Evolutionary conservation across 176 grass and related monocot species (phyloP).

Genomic region (Rhynchospora tenuis): DNA sequence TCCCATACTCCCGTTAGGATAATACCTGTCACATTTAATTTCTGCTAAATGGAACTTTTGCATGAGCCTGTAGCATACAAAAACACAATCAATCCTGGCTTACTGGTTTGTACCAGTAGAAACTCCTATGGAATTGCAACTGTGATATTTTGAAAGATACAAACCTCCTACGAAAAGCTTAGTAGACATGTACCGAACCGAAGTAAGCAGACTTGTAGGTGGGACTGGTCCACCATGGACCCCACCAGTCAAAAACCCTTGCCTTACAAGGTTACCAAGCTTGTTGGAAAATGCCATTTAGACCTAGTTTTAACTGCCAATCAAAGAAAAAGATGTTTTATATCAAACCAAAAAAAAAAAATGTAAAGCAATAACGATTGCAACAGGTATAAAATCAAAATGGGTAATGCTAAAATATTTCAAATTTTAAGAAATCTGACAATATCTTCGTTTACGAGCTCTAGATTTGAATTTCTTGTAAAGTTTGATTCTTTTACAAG

Average conservation of each 20-base stretch:
- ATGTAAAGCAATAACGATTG: background rate
- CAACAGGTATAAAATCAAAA: background rate
- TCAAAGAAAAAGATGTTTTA: background rate
- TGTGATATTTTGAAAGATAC: background rate
- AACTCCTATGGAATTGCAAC: too few species aligned
- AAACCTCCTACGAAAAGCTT: conserved; percentile 85
- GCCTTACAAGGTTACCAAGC: conserved; percentile 56
- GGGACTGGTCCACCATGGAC: conserved; percentile 10
- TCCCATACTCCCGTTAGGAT: background rate
- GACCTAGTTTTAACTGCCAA: conserved; percentile 13
- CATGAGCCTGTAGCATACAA: background rate
- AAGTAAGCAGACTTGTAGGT: conserved; percentile 38
- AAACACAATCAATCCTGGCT: background rate
- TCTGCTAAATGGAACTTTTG: background rate
- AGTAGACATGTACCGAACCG: conserved; percentile 49
- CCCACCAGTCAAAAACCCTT: conserved; percentile 30
- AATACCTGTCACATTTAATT: background rate
- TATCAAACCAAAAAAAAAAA: background rate
- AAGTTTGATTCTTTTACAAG: background rate
- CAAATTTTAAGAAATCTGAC: background rate
- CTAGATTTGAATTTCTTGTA: background rate
- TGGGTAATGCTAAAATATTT: background rate
- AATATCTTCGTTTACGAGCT: background rate
- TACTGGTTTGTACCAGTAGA: background rate
- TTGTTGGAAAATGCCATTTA: conserved; percentile 75